Percentiles rank a stretch among this genome's conserved stretches.
phyloP scores from a whole-genome alignment of 1,139 yeast genomes.

The Magnusiomyces suaveolens region DNA sequence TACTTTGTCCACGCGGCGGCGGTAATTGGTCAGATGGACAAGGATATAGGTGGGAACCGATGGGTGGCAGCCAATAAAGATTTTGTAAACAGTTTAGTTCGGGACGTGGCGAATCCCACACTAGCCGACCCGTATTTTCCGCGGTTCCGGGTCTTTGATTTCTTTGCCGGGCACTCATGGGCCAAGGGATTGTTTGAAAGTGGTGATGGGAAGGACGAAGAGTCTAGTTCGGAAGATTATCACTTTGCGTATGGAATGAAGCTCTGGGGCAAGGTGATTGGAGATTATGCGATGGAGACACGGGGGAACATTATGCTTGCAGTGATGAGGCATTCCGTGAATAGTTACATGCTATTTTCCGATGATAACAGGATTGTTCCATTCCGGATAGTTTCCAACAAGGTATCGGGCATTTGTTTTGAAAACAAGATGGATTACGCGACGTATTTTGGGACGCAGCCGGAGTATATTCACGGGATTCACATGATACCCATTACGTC shows the following conservation, averaged over 20 bases:
- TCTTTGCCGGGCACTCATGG: conserved; percentile 76
- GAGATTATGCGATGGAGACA: conserved; percentile 52
- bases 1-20: conserved; percentile 69
- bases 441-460: conserved; percentile 64
- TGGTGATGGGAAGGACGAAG: conserved; percentile 69
- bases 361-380: conserved; percentile 50
- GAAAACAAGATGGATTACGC: conserved; percentile 87
- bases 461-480: conserved; percentile 81
- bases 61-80: conserved; percentile 54
- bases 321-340: conserved; percentile 50
- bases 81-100: conserved; percentile 49
- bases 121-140: conserved; percentile 50
- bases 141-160: conserved; percentile 60
- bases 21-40: conserved; percentile 52
- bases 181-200: conserved; percentile 59
- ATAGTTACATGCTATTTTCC: conserved; percentile 47
- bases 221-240: conserved; percentile 60
- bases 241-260: conserved; percentile 68
- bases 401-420: conserved; percentile 57
- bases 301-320: conserved; percentile 64
- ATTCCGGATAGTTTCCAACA: conserved; percentile 42
- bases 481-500: conserved; percentile 88
- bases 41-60: conserved; percentile 42
- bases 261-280: conserved; percentile 59
- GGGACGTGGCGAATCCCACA: conserved; percentile 63